Evolutionary conservation across 129 eudicot genomes (phyloP).

Genomic region (Flaveria brownii): DNA sequence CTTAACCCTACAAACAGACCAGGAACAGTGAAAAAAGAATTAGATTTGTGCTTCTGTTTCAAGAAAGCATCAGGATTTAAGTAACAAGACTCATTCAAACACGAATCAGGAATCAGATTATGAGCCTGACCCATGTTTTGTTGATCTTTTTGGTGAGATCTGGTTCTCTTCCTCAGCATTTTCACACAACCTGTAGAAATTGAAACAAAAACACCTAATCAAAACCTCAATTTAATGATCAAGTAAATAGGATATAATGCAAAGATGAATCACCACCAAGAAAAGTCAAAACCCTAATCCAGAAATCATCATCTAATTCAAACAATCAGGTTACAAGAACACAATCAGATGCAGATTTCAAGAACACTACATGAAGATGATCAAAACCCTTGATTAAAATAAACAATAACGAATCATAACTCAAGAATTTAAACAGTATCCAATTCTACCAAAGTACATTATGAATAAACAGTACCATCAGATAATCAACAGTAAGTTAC

Average conservation of each 20-base stretch:
- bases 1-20: conserved; percentile 80
- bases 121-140: conserved; percentile 49
- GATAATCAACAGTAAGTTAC: conserved; percentile 14
- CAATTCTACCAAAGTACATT: conserved; percentile 12
- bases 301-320: conserved; percentile 26
- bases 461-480: conserved; percentile 19
- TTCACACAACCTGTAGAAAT: conserved; percentile 37
- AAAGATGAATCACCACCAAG: conserved; percentile 13
- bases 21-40: conserved; percentile 65
- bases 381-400: conserved; percentile 21
- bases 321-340: conserved; percentile 13
- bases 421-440: conserved; percentile 5
- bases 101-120: conserved; percentile 53
- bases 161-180: conserved; percentile 87
- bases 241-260: conserved; percentile 4
- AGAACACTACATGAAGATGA: conserved; percentile 11
- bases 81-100: conserved; percentile 37
- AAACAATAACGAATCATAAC: conserved; percentile 16
- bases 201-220: background rate
- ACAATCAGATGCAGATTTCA: conserved; percentile 25
- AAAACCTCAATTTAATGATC: conserved; percentile 11
- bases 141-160: conserved; percentile 88
- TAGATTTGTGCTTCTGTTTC: conserved; percentile 66
- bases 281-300: conserved; percentile 28
- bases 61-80: conserved; percentile 52